phyloP scores from a whole-genome alignment of 129 eudicot genomes.

The Saussurea involucrata region DNA sequence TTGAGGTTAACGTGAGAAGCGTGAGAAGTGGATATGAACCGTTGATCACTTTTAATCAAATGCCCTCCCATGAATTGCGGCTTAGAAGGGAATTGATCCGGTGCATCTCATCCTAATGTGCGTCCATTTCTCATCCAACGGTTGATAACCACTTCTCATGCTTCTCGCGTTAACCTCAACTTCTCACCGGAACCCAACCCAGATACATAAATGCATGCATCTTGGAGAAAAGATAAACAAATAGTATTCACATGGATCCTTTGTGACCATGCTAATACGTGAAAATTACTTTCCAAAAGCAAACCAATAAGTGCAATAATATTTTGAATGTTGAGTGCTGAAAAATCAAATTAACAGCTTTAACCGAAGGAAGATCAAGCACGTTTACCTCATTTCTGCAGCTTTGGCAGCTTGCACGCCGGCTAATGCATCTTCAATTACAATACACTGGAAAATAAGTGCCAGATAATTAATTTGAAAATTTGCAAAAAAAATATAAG shows the following conservation, averaged over 20 bases:
- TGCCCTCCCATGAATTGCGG: no score
- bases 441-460: conserved; percentile 65
- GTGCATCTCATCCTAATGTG: no score
- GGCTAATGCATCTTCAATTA: conserved; percentile 98
- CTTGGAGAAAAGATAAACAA: not conserved
- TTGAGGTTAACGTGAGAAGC: no score
- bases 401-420: conserved; percentile 97
- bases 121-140: no score
- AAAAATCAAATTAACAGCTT: not conserved
- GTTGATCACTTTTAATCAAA: no score
- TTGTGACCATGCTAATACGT: not conserved
- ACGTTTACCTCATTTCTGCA: conserved; percentile 82
- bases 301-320: not conserved
- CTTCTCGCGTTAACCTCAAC: no score
- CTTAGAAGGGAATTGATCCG: no score
- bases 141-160: no score
- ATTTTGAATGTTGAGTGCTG: not conserved
- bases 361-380: not conserved
- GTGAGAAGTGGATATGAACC: no score
- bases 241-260: not conserved
- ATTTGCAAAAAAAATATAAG: not conserved
- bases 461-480: not conserved
- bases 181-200: no score
- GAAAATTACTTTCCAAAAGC: not conserved
- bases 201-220: not conserved